Base-by-base conservation (phyloP, 176 grass and related monocot genomes). In the Ampelocalamus luodianensis region DNA sequence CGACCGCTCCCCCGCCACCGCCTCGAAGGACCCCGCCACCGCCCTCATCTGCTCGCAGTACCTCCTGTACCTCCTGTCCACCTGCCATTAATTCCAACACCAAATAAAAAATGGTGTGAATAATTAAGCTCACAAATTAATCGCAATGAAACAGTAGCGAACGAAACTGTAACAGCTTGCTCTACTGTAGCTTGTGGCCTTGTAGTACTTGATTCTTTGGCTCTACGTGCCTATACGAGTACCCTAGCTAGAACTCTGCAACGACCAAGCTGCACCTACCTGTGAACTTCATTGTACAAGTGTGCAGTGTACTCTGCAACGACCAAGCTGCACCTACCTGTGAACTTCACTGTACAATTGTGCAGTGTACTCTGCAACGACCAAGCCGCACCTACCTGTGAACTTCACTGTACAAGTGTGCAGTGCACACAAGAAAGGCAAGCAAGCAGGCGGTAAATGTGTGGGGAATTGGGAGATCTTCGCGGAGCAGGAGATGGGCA, bases 31-130 rank as follows among this genome's bases (percentile, higher is more conserved):
- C 71, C 56, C 62, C 6, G 86, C 84, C 59, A 97, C 36, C 34
- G 88, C 84, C 70, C 86, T 86, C 90, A 91, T 95, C 81, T 97
- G 95, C 32, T 94, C 90, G 2, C 88, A 86, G 77, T 97, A 97
- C 78, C 89, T 82, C 60, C 91, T 69, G 88, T 97, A 97, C 79
- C 95, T 85, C 72, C 85, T 87, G 51, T 97, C 95, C 85, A 97
- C 95, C 95, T 97, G 61, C 73, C 39, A 65, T 23, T 61, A 1
- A 81, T n/a, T 18, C 20, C 53, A 67, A 8, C 17, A 27, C 60
- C 11, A 65, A 79, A 61, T 76, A 51, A 56, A 10, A 66, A 68
- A 62, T 18, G 76, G 69, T 63, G 79, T 42, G 16, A 67, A 61
- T 32, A n/a, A 71, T 20, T 45, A 54, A 69, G 34, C 40, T 82